These are phyloP conservation scores for Boletellus sp. DNA, from an alignment of 768 basidiomycete genomes.

Conservation along the genomic window DNA sequence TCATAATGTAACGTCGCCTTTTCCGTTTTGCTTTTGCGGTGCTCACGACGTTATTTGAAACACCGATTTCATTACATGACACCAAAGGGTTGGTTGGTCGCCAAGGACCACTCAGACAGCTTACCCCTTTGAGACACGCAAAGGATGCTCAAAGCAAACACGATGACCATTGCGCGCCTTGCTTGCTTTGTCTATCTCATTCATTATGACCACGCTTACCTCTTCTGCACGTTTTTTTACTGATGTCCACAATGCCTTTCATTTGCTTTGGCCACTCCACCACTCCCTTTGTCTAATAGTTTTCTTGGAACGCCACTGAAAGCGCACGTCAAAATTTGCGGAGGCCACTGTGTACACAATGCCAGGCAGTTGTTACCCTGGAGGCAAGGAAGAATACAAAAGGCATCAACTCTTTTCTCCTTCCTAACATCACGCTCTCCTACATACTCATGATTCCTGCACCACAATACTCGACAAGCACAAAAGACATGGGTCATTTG, in stretches of 20 bases:
- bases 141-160: slow-evolving; percentile 3
- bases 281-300: slow-evolving; percentile 19
- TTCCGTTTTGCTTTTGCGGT: slow-evolving; percentile 7
- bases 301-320: slow-evolving; percentile 11
- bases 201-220: slow-evolving; percentile 6
- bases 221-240: neutral
- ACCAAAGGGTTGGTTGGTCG: slow-evolving; percentile 7
- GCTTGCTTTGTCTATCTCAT: slow-evolving; percentile 23
- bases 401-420: slow-evolving; percentile 2
- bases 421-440: neutral
- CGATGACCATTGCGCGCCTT: slow-evolving; percentile 1
- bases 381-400: slow-evolving; percentile 17
- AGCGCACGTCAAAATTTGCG: slow-evolving; percentile 5
- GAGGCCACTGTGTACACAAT: slow-evolving; percentile 3
- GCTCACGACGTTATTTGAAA: slow-evolving; percentile 19
- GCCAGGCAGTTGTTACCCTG: slow-evolving; percentile 7
- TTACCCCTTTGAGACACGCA: slow-evolving; percentile 14
- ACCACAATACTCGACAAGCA: neutral
- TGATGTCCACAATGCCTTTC: slow-evolving; percentile 4
- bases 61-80: neutral
- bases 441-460: slow-evolving; percentile 5
- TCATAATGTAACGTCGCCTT: slow-evolving; percentile 29
- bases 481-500: neutral
- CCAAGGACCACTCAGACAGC: slow-evolving; percentile 2
- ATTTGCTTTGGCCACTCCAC: slow-evolving; percentile 7